These are phyloP conservation scores for Galium porrigens DNA, from an alignment of 305 asterid genomes.

Conservation along the genomic window DNA sequence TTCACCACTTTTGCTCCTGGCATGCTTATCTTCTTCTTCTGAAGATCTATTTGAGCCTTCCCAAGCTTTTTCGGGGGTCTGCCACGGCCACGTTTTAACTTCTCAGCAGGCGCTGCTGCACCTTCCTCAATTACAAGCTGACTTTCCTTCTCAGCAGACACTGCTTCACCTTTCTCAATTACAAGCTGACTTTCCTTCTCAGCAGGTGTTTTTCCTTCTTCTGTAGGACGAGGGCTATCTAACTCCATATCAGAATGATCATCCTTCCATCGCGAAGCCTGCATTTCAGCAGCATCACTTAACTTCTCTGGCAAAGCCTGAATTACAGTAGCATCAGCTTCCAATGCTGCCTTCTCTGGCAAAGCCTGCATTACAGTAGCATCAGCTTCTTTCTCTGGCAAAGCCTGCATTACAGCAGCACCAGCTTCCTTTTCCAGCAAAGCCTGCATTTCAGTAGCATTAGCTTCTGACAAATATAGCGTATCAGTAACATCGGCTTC, in stretches of 20 bases:
- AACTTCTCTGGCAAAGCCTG: background rate
- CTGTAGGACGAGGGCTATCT: background rate
- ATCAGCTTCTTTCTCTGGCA: background rate
- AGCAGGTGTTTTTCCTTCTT: background rate
- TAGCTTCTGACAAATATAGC: background rate
- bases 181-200: conserved; percentile 9
- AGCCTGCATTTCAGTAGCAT: background rate
- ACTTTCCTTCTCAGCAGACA: background rate
- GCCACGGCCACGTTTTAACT: conserved; percentile 26
- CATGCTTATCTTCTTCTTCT: conserved; percentile 7
- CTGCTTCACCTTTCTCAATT: conserved; percentile 12
- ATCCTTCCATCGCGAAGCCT: conserved; percentile 5
- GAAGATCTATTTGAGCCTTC: conserved; percentile 13
- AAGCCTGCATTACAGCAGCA: background rate
- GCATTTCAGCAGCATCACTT: background rate
- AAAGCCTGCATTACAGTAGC: background rate
- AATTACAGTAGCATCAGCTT: background rate
- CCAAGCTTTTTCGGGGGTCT: conserved; percentile 25
- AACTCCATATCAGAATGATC: background rate
- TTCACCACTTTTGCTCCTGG: conserved; percentile 14
- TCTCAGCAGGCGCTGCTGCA: conserved; percentile 1
- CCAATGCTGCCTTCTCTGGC: conserved; percentile 2
- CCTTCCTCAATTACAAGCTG: conserved; percentile 13
- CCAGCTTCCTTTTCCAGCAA: conserved; percentile 3
- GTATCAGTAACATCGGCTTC: conserved; percentile 8